Percentiles rank a stretch among this genome's conserved stretches.
Evolutionary conservation across 164 flowering plant genomes (phyloP).

Genomic region (Stephania japonica): DNA sequence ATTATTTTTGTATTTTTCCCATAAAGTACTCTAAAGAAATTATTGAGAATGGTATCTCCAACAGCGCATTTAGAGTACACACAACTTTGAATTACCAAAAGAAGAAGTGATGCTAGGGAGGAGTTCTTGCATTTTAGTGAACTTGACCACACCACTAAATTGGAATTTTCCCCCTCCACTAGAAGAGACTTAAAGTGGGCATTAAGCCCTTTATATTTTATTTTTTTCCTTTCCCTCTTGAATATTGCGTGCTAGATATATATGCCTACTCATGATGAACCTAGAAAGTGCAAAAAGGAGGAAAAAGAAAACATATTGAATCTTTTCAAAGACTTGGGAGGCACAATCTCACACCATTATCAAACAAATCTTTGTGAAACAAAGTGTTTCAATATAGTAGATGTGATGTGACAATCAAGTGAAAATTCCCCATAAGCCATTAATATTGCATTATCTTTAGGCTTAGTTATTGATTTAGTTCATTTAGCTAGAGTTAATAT

Average conservation of each 20-base stretch:
- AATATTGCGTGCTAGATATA: constrained; percentile 1
- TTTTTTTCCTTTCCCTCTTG: background rate
- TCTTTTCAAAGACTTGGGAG: constrained; percentile 14
- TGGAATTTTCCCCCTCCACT: constrained; percentile 10
- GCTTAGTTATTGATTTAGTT: no score
- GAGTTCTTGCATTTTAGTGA: background rate
- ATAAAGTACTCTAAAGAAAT: constrained; percentile 7
- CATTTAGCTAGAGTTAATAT: no score
- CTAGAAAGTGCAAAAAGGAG: background rate
- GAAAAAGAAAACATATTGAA: constrained; percentile 12
- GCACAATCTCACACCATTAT: constrained; percentile 12
- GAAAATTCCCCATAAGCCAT: background rate
- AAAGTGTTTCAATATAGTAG: background rate
- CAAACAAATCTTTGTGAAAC: constrained; percentile 8
- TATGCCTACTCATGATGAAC: background rate
- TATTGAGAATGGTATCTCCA: constrained; percentile 6
- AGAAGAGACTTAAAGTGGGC: constrained; percentile 12
- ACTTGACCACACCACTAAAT: constrained; percentile 13
- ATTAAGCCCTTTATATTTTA: background rate
- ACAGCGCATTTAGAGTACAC: background rate
- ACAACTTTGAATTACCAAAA: constrained; percentile 3
- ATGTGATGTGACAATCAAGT: background rate
- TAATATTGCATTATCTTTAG: background rate
- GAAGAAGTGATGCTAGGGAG: constrained; percentile 4
- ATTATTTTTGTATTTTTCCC: background rate